These are phyloP conservation scores for Komagataella pastoris DNA, from an alignment of 805 yeast species.

Conservation along the genomic window DNA sequence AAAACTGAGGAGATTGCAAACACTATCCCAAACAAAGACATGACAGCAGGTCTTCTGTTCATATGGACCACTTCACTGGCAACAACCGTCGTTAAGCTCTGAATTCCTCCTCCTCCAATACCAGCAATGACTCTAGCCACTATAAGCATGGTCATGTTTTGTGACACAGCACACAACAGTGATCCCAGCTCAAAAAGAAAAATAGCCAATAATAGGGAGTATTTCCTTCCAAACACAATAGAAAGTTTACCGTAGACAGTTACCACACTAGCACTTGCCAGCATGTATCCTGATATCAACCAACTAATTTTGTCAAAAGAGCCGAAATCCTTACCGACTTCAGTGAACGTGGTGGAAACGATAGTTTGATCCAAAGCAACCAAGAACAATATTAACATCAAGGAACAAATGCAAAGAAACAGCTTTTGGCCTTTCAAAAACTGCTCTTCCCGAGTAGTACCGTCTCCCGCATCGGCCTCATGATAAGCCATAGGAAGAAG, in stretches of 20 bases:
- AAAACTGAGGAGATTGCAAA: constrained; percentile 37
- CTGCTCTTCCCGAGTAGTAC: constrained; percentile 17
- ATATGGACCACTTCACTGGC: constrained; percentile 41
- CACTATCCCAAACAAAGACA: constrained; percentile 24
- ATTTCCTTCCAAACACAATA: constrained; percentile 43
- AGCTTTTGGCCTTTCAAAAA: constrained; percentile 11
- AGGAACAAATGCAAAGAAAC: constrained; percentile 3
- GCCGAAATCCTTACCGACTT: constrained; percentile 33
- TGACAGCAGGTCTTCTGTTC: constrained; percentile 21
- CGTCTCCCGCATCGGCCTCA: constrained; percentile 23
- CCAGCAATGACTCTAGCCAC: constrained; percentile 67
- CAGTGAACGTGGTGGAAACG: constrained; percentile 33
- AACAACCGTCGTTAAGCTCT: constrained; percentile 41
- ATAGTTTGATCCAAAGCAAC: constrained; percentile 49
- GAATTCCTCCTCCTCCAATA: constrained; percentile 59
- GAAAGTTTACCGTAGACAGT: constrained; percentile 48
- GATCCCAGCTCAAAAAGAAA: constrained; percentile 51
- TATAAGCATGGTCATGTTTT: constrained; percentile 44
- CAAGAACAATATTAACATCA: constrained; percentile 9
- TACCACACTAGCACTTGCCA: constrained; percentile 38
- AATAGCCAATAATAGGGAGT: constrained; percentile 31
- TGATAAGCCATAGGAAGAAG: not conserved
- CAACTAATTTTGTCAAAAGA: constrained; percentile 42
- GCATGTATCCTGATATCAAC: constrained; percentile 40
- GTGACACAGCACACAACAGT: constrained; percentile 39